These are phyloP conservation scores for Soucietia sequanensis DNA, from an alignment of 805 yeast genomes.

Conservation along the genomic window DNA sequence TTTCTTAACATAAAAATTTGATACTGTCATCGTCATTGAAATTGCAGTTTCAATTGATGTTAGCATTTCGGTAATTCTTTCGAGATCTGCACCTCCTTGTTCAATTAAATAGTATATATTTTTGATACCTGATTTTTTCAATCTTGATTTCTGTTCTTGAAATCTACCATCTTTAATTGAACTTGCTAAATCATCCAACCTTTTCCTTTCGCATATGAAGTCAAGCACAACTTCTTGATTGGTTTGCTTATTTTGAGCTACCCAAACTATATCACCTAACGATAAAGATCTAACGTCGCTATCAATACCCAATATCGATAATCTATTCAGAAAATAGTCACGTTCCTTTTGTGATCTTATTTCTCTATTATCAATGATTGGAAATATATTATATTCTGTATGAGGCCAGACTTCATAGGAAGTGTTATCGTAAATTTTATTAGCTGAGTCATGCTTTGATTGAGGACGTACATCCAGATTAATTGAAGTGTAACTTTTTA, in stretches of 20 bases:
- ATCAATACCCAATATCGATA: constrained; percentile 47
- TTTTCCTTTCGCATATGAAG: constrained; percentile 84
- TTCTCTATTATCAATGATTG: constrained; percentile 81
- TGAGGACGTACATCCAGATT: no score
- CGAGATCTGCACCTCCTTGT: constrained; percentile 55
- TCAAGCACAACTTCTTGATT: constrained; percentile 69
- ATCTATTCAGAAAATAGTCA: constrained; percentile 60
- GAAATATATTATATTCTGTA: constrained; percentile 55
- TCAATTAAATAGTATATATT: constrained; percentile 79
- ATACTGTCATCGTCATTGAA: constrained; percentile 63
- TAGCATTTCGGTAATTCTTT: constrained; percentile 42
- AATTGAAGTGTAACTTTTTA: not conserved
- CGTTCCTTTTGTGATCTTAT: constrained; percentile 67
- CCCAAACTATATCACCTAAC: constrained; percentile 89
- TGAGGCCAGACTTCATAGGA: constrained; percentile 59
- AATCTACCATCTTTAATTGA: constrained; percentile 89
- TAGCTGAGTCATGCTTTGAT: constrained; percentile 21
- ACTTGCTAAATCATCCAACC: constrained; percentile 78
- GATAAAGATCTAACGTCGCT: constrained; percentile 59
- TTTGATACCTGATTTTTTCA: constrained; percentile 64
- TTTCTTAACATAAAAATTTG: constrained; percentile 64
- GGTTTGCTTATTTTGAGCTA: constrained; percentile 64
- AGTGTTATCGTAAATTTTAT: constrained; percentile 18
- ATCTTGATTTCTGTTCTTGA: constrained; percentile 79
- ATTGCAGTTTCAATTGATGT: constrained; percentile 77